These are phyloP conservation scores for Pseudogymnoascus sp. DNA, from an alignment of 2,329 filamentous ascomycete genomes.

Conservation along the genomic window DNA sequence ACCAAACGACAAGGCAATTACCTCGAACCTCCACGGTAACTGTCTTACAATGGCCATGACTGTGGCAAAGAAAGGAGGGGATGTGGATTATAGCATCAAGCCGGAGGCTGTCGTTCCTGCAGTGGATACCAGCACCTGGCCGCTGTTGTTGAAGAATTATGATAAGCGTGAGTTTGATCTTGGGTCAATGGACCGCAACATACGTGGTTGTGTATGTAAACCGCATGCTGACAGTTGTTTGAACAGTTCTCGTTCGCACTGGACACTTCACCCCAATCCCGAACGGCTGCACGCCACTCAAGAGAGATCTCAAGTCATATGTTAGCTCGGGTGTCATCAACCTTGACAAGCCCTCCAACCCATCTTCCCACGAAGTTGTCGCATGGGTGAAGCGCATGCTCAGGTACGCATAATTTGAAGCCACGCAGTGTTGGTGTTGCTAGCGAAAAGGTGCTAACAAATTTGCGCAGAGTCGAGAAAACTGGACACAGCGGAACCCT, in stretches of 20 bases:
- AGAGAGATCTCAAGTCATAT: slow-evolving; percentile 94
- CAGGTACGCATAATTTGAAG: slow-evolving; percentile 44
- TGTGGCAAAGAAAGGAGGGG: slow-evolving; percentile 40
- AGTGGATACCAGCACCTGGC: slow-evolving; percentile 83
- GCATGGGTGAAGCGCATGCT: slow-evolving; percentile 99
- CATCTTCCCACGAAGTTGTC: slow-evolving; percentile 96
- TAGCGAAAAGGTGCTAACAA: slow-evolving; percentile 16
- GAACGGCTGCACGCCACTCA: slow-evolving; percentile 80
- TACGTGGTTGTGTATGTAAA: slow-evolving; percentile 15
- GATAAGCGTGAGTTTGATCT: slow-evolving; percentile 61
- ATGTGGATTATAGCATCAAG: slow-evolving; percentile 82
- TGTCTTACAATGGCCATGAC: slow-evolving; percentile 37
- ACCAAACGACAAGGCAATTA: slow-evolving; percentile 9
- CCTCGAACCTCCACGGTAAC: slow-evolving; percentile 10
- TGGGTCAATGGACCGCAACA: not conserved
- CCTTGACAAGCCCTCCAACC: slow-evolving; percentile 94
- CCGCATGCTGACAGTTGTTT: slow-evolving; percentile 2
- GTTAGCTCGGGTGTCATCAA: slow-evolving; percentile 97
- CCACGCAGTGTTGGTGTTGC: not conserved
- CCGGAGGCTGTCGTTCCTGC: slow-evolving; percentile 71
- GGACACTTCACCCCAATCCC: slow-evolving; percentile 97
- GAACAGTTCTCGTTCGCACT: slow-evolving; percentile 76
- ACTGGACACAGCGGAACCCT: slow-evolving; percentile 97
- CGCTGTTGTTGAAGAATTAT: slow-evolving; percentile 92
- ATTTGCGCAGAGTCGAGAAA: slow-evolving; percentile 64